phyloP scores from a whole-genome alignment of 768 basidiomycete genomes.

The Crepidotus variabilis region DNA sequence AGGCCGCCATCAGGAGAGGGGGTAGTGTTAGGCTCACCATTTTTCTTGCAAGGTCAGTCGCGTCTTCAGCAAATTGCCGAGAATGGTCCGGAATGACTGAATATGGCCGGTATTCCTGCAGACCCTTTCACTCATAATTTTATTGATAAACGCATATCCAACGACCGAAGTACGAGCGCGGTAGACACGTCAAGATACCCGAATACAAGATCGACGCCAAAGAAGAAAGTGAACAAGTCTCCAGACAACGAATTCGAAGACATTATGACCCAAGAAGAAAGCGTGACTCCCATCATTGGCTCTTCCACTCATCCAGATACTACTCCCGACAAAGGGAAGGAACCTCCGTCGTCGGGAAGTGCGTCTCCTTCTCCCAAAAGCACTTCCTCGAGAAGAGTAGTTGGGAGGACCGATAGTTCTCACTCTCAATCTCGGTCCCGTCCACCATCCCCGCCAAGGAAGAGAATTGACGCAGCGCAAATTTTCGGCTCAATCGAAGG shows the following conservation, averaged over 20 bases:
- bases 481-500: slow-evolving; percentile 19
- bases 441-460: slow-evolving; percentile 21
- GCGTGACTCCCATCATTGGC: slow-evolving; percentile 15
- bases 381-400: slow-evolving; percentile 14
- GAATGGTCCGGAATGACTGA: neutral
- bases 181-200: slow-evolving; percentile 4
- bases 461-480: slow-evolving; percentile 23
- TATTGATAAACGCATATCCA: slow-evolving; percentile 23
- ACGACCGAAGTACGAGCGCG: slow-evolving; percentile 10
- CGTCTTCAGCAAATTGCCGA: neutral
- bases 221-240: slow-evolving; percentile 9
- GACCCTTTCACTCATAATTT: slow-evolving; percentile 32
- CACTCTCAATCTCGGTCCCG: slow-evolving; percentile 14
- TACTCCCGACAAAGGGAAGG: slow-evolving; percentile 16
- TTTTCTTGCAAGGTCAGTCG: slow-evolving; percentile 34
- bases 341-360: slow-evolving; percentile 8
- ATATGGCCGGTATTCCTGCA: slow-evolving; percentile 6
- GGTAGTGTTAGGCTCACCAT: slow-evolving; percentile 30
- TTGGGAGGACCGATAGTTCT: slow-evolving; percentile 13
- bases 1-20: slow-evolving; percentile 24
- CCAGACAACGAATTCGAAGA: slow-evolving; percentile 11
- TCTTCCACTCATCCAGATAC: slow-evolving; percentile 11
- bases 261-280: slow-evolving; percentile 20
- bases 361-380: slow-evolving; percentile 8
- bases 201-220: slow-evolving; percentile 2